A percentile compares a stretch with the other conserved stretches of the same genome.
Evolutionary conservation across 2,329 filamentous ascomycete genomes (phyloP).

Genomic region (Ophiostoma ips): DNA sequence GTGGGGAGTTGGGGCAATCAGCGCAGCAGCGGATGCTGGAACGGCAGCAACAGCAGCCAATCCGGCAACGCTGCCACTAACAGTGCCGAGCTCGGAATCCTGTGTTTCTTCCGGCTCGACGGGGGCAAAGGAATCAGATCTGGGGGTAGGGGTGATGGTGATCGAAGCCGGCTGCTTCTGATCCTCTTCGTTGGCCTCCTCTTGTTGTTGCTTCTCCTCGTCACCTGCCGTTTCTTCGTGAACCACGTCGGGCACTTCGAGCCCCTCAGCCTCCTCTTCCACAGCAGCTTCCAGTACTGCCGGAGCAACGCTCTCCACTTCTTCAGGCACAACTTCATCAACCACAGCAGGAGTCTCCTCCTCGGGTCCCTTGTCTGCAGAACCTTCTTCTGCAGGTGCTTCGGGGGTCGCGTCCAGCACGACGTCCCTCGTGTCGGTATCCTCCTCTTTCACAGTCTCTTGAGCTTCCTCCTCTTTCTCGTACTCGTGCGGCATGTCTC

Average conservation of each 20-base stretch:
- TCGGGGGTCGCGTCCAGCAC: neutral
- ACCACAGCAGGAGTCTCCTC: neutral
- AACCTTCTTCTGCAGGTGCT: neutral
- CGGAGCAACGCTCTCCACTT: neutral
- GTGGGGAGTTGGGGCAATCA: neutral
- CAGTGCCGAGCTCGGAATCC: neutral
- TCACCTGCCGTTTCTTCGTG: neutral
- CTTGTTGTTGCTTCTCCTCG: neutral
- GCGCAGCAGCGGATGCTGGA: neutral
- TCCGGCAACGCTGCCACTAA: no score
- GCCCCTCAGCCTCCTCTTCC: neutral
- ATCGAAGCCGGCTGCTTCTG: neutral
- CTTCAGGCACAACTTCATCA: neutral
- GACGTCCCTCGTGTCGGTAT: neutral
- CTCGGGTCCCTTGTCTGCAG: neutral
- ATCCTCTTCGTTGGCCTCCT: neutral
- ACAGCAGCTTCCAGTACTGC: neutral
- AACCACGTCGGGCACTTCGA: neutral
- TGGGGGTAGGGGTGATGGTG: neutral
- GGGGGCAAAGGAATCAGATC: neutral
- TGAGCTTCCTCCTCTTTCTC: neutral
- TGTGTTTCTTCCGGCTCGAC: slow-evolving; percentile 1
- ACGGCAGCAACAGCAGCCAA: neutral
- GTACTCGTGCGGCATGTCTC: neutral
- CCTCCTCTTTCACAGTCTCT: slow-evolving; percentile 2